Evolutionary conservation across 2,329 filamentous ascomycete genomes (phyloP).

Genomic region (Gyromitra esculenta): DNA sequence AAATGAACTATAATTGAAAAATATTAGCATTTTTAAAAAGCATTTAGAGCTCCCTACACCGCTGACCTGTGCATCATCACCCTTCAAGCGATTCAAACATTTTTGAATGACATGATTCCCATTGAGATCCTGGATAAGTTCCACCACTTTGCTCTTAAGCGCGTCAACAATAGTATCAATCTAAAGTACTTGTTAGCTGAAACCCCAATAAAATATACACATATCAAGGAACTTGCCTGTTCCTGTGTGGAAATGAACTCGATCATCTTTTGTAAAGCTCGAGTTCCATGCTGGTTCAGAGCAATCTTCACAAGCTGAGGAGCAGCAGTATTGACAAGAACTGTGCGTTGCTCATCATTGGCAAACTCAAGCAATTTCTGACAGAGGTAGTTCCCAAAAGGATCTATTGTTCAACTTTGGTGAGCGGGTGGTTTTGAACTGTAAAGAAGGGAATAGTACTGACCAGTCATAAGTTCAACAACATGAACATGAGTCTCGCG

Average conservation of each 20-base stretch:
- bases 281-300: conserved; percentile 94
- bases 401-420: conserved; percentile 67
- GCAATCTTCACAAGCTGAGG: conserved; percentile 91
- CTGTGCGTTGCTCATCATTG: conserved; percentile 92
- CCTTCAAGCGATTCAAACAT: conserved; percentile 91
- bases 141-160: conserved; percentile 83
- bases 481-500: conserved; percentile 92
- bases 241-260: conserved; percentile 88
- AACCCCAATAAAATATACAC: background rate
- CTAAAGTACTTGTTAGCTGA: conserved; percentile 53
- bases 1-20: conserved; percentile 75
- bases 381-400: conserved; percentile 98
- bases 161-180: conserved; percentile 87
- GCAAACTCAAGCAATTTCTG: conserved; percentile 97
- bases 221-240: conserved; percentile 65
- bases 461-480: conserved; percentile 91
- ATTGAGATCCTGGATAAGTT: conserved; percentile 95
- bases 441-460: conserved; percentile 49
- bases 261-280: conserved; percentile 99
- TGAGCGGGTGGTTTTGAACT: background rate
- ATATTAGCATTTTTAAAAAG: conserved; percentile 29
- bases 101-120: conserved; percentile 99
- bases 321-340: conserved; percentile 88
- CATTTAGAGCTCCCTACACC: background rate
- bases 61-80: conserved; percentile 68